Conservation (phyloP, 108 stramenopile genomes). For the Nitzschia sp. region DNA sequence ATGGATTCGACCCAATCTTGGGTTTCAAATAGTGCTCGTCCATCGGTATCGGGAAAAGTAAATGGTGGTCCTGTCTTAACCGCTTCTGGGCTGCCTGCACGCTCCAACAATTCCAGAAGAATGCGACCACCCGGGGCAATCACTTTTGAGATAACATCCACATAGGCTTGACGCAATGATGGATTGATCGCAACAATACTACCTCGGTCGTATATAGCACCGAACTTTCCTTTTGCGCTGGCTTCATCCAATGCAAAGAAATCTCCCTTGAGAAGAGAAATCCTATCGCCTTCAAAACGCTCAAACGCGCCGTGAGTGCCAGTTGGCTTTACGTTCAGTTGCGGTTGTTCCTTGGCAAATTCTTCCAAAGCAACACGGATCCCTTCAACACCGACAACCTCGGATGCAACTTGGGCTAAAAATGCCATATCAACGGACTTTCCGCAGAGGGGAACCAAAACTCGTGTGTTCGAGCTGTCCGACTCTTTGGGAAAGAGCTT, state of each 20-base stretch:
- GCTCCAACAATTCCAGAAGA: conserved; percentile 61
- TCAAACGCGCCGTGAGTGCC: conserved; percentile 17
- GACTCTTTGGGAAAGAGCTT: conserved; percentile 3
- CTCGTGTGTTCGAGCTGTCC: conserved; percentile 1
- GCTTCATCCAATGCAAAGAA: conserved; percentile 52
- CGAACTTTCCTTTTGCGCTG: conserved; percentile 43
- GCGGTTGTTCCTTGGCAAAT: conserved; percentile 69
- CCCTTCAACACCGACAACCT: conserved; percentile 79
- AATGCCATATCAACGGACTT: conserved; percentile 82
- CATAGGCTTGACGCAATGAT: conserved; percentile 51
- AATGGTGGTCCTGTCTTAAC: conserved; percentile 66
- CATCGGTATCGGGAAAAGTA: conserved; percentile 53
- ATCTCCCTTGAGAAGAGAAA: conserved; percentile 67
- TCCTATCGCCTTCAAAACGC: conserved; percentile 50
- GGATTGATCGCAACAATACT: conserved; percentile 84
- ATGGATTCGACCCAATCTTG: conserved; percentile 59
- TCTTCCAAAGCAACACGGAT: conserved; percentile 66
- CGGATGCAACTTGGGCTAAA: conserved; percentile 42
- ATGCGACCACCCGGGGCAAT: conserved; percentile 61
- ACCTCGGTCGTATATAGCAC: conserved; percentile 74
- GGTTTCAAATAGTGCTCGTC: conserved; percentile 46
- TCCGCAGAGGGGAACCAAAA: conserved; percentile 85
- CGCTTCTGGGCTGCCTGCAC: conserved; percentile 40
- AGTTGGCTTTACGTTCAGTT: conserved; percentile 16
- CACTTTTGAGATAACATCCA: conserved; percentile 46